Evolutionary conservation across 805 yeast species (phyloP), one percentile per base, ranked within the genome.

Genomic region (Candida endomychidarum): DNA sequence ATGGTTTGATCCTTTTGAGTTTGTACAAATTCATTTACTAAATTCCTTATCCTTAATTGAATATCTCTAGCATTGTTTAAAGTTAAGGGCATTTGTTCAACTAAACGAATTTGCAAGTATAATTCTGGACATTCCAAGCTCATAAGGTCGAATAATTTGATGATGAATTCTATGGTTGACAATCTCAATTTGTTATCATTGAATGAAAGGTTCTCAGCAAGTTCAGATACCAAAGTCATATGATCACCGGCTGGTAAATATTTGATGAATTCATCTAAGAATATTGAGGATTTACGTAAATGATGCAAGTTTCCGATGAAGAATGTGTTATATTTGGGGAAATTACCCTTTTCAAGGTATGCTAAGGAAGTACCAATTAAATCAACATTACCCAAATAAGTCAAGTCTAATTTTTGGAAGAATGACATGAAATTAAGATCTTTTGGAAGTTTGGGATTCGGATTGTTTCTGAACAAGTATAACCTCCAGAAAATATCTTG

Each of bases 41-140:
- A 60, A 25, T 65, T 69, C 50, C 96, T 74, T 21, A 83, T 70
- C 54, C 95, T 75, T 42, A 82, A 65, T 17, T 80, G 77, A 2
- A 91, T 69, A 51, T 85, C 95, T 61, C 97, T 79, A 1, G 86
- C 83, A 41, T 78, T 78, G 9, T 75, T 65, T 12, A 89, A 61
- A n/a, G 76, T 75, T 37, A 83, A 67, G 0, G 96, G 95, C 5
- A 83, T 74, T 42, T 80, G 78, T 56, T 88, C 96, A 34, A 90
- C 75, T 2, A 77, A 52, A 37, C 71, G 61, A 44, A 83, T 75
- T 37, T 75, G 78, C 21, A 69, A 61, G n/a, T 82, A 47, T 11
- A 74, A 49, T 2, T 57, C 56, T 2, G 78, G 70, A 11, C 66
- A 54, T 8, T 62, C 63, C 18, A 37, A 22, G 5, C 40, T 46